Base-by-base conservation (phyloP, 139 green algal genomes). In the Choricystis sp. region DNA sequence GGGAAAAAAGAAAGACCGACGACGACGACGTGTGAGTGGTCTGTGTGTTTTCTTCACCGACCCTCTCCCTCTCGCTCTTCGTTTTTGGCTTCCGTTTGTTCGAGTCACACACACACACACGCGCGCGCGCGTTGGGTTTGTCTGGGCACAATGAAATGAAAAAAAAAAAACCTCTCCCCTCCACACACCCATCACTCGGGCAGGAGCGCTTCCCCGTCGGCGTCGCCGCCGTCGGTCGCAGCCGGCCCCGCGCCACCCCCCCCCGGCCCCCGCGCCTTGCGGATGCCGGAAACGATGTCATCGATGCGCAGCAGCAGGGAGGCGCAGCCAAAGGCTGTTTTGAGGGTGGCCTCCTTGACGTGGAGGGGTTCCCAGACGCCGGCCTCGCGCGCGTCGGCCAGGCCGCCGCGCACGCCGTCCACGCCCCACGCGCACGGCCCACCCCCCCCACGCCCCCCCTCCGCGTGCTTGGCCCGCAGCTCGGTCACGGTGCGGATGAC, bases 401-500 rank as follows among this genome's bases (percentile, higher is more conserved):
- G 86, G 56, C 86, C 67, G n/a, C 87, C 86, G 24, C 4, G 4
- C 66, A 2, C 52, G 49, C 91, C 92, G 68, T 98, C 74, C 68
- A 98, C 92, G 62, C 91, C 91, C 30, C 84, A 87, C 0, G 77
- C 86, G 78, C 72, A 74, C 60, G 40, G 40, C 40, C 9, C 40
- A 9, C 40, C 40, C 9, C 66, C 72, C 58, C 23, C 48, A n/a
- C n/a, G n/a, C 3, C 69, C 57, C 57, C 62, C 62, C 57, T 84
- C 75, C 1, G 77, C 74, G 29, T 92, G 83, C 69, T 94, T 86
- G 2, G 91, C 93, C 1, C 92, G 77, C 66, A 99, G 75, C 79
- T 97, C 95, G 61, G 93, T 98, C 48, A 99, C 76, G n/a, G 85
- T 96, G 56, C 93, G 78, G 72, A 98, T 97, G 23, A 99, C 86